These are phyloP conservation scores for Boletus huronensis DNA, from an alignment of 768 basidiomycete species.

Conservation along the genomic window DNA sequence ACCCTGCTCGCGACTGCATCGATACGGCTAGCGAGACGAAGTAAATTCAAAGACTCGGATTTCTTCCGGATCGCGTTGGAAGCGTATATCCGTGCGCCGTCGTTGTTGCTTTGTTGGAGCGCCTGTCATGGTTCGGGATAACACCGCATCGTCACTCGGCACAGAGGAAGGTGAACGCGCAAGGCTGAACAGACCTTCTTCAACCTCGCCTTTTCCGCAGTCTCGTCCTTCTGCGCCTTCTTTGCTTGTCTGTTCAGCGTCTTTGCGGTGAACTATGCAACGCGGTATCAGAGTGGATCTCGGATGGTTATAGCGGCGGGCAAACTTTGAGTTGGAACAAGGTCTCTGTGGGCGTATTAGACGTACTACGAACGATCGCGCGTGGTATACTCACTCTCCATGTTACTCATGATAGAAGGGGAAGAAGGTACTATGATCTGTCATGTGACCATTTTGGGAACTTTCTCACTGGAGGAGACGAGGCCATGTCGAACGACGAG, in stretches of 20 bases:
- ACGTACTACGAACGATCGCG: neutral
- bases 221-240: slow-evolving; percentile 97
- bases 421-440: neutral
- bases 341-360: slow-evolving; percentile 59
- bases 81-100: slow-evolving; percentile 97
- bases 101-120: slow-evolving; percentile 92
- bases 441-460: slow-evolving; percentile 12
- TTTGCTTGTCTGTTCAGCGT: slow-evolving; percentile 90
- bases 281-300: slow-evolving; percentile 11
- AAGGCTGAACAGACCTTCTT: slow-evolving; percentile 69
- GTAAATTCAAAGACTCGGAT: slow-evolving; percentile 86
- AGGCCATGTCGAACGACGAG: slow-evolving; percentile 5
- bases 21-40: slow-evolving; percentile 85
- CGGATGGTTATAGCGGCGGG: slow-evolving; percentile 7
- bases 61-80: slow-evolving; percentile 99
- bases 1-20: slow-evolving; percentile 97
- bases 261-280: slow-evolving; percentile 91
- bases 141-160: neutral
- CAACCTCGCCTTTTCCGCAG: slow-evolving; percentile 77
- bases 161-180: neutral
- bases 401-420: slow-evolving; percentile 61
- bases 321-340: slow-evolving; percentile 97
- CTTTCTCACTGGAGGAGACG: neutral
- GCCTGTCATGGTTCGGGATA: slow-evolving; percentile 51
- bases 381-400: slow-evolving; percentile 70